Evolutionary conservation across 2,329 filamentous ascomycete species (phyloP), one percentile per base, ranked within the genome.

Genomic region (Trichoderma polysporum): DNA sequence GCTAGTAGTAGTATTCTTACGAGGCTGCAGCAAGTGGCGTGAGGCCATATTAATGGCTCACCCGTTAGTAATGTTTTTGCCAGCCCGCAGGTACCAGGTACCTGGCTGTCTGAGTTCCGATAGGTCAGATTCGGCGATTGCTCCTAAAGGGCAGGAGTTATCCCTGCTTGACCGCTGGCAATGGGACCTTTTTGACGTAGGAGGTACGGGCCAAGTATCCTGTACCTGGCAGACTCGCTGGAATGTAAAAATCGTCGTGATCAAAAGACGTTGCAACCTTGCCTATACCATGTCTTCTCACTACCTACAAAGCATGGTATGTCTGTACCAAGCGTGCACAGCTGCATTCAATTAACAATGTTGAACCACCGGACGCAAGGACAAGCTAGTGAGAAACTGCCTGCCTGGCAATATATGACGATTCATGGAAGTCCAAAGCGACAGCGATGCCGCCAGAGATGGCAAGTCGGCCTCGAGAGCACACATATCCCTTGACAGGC

Each of bases 31-130:
- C 62, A 47, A 54, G 61, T 53, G 39, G 29, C 35, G 41, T 54
- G 35, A 63, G 25, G 29, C 49, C 27, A 50, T 35, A 61, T 60
- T 60, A 61, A 60, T 66, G 64, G 57, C 57, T 66, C 47, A 66
- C 19, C 27, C 33, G 56, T 41, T 66, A 33, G 33, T 45, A 57
- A 47, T 31, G 19, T 35, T 27, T 58, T 57, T 4, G 27, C 22
- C 50, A 37, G 31, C 49, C 49, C 60, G 49, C 61, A 64, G 35
- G 50, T 64, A 56, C 27, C 50, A 56, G 50, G 61, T 54, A 56
- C 50, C 27, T 33, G 33, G 27, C 17, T 25, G 37, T 47, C 50
- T 35, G 49, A 54, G 27, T 64, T 64, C 61, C 61, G 61, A 56
- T 56, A 54, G 50, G 49, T 27, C 50, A 64, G 61, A 35, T 54